These are phyloP conservation scores for Themeda triandra DNA, from an alignment of 176 grass and related monocot species.

Conservation along the genomic window DNA sequence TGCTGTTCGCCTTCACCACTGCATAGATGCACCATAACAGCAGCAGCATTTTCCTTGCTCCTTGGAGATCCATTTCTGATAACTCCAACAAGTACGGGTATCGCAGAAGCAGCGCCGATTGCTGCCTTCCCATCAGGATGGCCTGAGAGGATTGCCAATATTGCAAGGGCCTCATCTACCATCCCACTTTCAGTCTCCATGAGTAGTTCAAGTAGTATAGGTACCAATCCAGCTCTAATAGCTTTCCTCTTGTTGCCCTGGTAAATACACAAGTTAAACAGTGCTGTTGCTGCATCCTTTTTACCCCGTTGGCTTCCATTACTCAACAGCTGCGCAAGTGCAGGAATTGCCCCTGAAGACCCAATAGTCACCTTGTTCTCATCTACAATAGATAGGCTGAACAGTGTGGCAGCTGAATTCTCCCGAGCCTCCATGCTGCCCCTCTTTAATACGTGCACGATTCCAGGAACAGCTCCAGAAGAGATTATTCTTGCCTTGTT, in stretches of 20 bases:
- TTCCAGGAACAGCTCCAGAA: slow-evolving; percentile 70
- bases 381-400: slow-evolving; percentile 88
- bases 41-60: slow-evolving; percentile 90
- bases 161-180: slow-evolving; percentile 85
- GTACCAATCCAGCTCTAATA: slow-evolving; percentile 74
- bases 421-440: slow-evolving; percentile 93
- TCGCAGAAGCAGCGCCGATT: slow-evolving; percentile 47
- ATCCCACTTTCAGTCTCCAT: slow-evolving; percentile 53
- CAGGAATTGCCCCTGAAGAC: slow-evolving; percentile 71
- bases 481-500: slow-evolving; percentile 82
- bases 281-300: slow-evolving; percentile 77
- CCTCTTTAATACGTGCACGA: slow-evolving; percentile 85
- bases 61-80: slow-evolving; percentile 73
- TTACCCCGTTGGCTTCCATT: slow-evolving; percentile 80
- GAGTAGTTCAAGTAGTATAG: slow-evolving; percentile 65
- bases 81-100: slow-evolving; percentile 66
- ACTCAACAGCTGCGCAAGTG: slow-evolving; percentile 64
- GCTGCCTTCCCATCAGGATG: slow-evolving; percentile 80
- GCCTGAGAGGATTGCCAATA: slow-evolving; percentile 75
- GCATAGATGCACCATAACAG: slow-evolving; percentile 78
- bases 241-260: slow-evolving; percentile 93
- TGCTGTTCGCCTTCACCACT: slow-evolving; percentile 77
- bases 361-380: slow-evolving; percentile 88
- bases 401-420: slow-evolving; percentile 95
- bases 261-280: slow-evolving; percentile 91